Evolutionary conservation across 805 yeast species (phyloP), one percentile per base, ranked within the genome.

Genomic region (Suhomyces sp.): DNA sequence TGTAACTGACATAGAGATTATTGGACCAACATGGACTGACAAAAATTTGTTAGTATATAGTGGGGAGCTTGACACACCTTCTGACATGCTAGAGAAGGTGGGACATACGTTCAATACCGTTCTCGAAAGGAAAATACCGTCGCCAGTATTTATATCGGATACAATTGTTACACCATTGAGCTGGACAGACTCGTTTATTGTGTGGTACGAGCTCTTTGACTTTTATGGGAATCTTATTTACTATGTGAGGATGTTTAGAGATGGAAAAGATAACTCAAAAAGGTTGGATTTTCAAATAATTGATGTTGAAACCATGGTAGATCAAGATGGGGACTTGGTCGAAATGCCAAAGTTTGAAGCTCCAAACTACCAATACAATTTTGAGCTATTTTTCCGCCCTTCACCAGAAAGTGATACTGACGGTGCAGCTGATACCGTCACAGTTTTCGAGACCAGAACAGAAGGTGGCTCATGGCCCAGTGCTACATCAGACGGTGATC

Each of bases 191-290:
- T 35, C 63, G 4, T 73, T 74, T 50, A 49, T 58, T 4, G 57
- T 63, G 15, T 72, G 76, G 76, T 71, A 59, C 50, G 78, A 73
- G 53, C 39, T 72, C 8, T 75, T 72, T 53, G 69, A 72, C 53
- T 57, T 54, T 50, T 51, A 49, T 25, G 78, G 78, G 0, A 57
- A 65, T 25, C 63, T 74, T n/a, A 19, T 63, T 35, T 57, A 56
- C 4, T 41, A 73, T 10, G 51, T 64, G 6, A 64, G 63, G 35
- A 50, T 74, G 1, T 48, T 54, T 4, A 58, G 70, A 46, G 66
- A 65, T 47, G 69, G 71, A 3, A 21, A 37, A 3, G 47, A 50
- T 1, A 41, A 44, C 4, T 47, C 51, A n/a, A 54, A 57, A 13
- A 35, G 25, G 17, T 49, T 71, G 15, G 47, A 44, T 4, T 51